Base-by-base conservation (phyloP, 2,329 filamentous ascomycete genomes). In the Paracamarosporium sp. region DNA sequence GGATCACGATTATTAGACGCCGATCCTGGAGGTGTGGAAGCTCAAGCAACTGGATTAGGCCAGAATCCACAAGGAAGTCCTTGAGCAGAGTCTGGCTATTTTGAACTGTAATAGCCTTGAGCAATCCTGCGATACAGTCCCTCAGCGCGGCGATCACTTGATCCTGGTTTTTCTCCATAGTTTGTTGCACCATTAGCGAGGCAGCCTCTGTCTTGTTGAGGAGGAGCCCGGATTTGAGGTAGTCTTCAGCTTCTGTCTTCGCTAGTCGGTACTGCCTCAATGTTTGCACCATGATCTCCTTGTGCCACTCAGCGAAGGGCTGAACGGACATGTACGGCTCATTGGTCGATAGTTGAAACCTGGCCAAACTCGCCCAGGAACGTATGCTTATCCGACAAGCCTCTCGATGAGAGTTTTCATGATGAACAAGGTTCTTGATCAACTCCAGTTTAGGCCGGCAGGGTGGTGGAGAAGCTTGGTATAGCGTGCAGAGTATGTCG, bases 401-500 rank as follows among this genome's bases (percentile, higher is more conserved):
- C 74, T 86, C 85, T 50, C 80, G 78, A 70, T 88, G 86, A 11
- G 86, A 88, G 15, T 66, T 80, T 13, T 80, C 76, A 56, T 86
- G 83, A 60, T 86, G 80, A 13, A 88, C 85, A 5, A 88, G 78
- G 51, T 82, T 78, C 27, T 78, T 81, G 46, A 88, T 79, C 5
- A 80, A 75, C 50, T 82, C 77, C 4, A 86, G 62, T 41, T 81
- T 78, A 38, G 84, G 84, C n/a, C 86, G 79, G 65, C 78, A 82
- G 1, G 78, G 76, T 27, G 81, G 72, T 25, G 86, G 85, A 35
- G 83, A 82, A 40, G 81, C 81, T 78, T 81, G 87, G 67, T 88
- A 88, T 13, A 88, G 75, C 3, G 83, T 85, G 53, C 82, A 85
- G 0, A 88, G 78, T 15, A 88, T 76, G 64, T 88, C 85, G 61